Base-by-base conservation (phyloP, 2,329 filamentous ascomycete species). In the Lizonia empirigonia region DNA sequence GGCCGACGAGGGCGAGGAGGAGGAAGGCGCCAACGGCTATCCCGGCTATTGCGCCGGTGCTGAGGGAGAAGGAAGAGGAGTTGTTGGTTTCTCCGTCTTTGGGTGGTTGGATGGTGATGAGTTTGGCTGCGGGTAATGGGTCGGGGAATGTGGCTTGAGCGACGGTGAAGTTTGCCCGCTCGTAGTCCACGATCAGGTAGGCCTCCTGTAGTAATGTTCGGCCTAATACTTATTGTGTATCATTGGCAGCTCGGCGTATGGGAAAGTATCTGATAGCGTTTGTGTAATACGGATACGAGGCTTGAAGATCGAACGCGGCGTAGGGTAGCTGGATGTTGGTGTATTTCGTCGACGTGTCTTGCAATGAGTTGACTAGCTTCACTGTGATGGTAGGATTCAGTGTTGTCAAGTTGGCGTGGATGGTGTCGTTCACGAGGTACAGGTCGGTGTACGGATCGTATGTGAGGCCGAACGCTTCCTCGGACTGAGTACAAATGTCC, bases 121-220 rank as follows among this genome's bases (percentile, higher is more conserved):
- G 49, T 19, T 69, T 56, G 27, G 63, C 59, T 1, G 67, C 54
- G 2, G 63, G 62, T 4, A 74, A 57, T 6, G 65, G 68, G 32
- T 71, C 62, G 7, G 67, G 64, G 29, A 67, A 70, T 2, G 50
- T 55, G 22, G 67, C 64, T 56, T 76, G 77, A 5, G 74, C 72
- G 7, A 80, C 59, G n/a, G 76, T 74, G 69, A 80, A 80, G 33
- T 72, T 73, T 27, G 64, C 64, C 20, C 74, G 69, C 49, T 80
- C 77, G 61, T 77, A 80, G 59, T 80, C 76, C 16, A 78, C 76
- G 18, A 73, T 74, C 19, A 80, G 57, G 47, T 80, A 80, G 5
- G 86, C 81, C 70, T 90, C 86, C 64, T 90, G 87, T 37, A 90
- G 72, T 51, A 90, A 86, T 0, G 83, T 80, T 23, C 87, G 80